Percentiles rank a stretch among this genome's conserved stretches.
phyloP scores from a whole-genome alignment of 2,329 filamentous ascomycete species.

The Diaporthe longicolla region DNA sequence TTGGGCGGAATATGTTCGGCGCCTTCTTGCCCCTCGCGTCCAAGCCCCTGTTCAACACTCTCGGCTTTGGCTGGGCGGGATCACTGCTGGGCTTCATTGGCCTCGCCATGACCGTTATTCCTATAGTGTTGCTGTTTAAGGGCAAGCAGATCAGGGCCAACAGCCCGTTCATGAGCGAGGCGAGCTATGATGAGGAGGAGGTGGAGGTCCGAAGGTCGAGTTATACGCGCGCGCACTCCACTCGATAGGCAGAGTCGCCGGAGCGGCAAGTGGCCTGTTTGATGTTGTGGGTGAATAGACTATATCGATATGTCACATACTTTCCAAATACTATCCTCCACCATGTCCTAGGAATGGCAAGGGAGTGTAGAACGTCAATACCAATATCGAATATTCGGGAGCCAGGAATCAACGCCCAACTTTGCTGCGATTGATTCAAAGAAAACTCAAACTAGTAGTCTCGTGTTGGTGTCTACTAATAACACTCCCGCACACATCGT shows the following conservation, averaged over 20 bases:
- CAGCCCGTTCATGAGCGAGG: slow-evolving; percentile 69
- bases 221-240: not conserved
- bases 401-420: not conserved
- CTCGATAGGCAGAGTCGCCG: not conserved
- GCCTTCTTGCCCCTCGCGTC: slow-evolving; percentile 57
- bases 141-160: slow-evolving; percentile 73
- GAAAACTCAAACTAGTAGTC: no score
- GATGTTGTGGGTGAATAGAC: not conserved
- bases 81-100: slow-evolving; percentile 75
- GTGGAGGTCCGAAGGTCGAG: slow-evolving; percentile 8
- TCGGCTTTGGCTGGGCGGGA: slow-evolving; percentile 62
- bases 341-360: no score
- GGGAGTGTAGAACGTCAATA: no score
- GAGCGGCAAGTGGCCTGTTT: not conserved
- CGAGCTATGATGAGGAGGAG: slow-evolving; percentile 36
- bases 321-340: not conserved
- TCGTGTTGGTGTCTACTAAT: not conserved
- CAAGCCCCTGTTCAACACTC: slow-evolving; percentile 67
- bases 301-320: not conserved
- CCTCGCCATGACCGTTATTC: slow-evolving; percentile 72
- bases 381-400: not conserved
- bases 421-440: not conserved
- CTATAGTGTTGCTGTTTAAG: slow-evolving; percentile 76
- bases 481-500: not conserved
- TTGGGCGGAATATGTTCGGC: slow-evolving; percentile 76